These are phyloP conservation scores for Malbranchea cinnamomea DNA, from an alignment of 2,329 filamentous ascomycete species.

Conservation along the genomic window DNA sequence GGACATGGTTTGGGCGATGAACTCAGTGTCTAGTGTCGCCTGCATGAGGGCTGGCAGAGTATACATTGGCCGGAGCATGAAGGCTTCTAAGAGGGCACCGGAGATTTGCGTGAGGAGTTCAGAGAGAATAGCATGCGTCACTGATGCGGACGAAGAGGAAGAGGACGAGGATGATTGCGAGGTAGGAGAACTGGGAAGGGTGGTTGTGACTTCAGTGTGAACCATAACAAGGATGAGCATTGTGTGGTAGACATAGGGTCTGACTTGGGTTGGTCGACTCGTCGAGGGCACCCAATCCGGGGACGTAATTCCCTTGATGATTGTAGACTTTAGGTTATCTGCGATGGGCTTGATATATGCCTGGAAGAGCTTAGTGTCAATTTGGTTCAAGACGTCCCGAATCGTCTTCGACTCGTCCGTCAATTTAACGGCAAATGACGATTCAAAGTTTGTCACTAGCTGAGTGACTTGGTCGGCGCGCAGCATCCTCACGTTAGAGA, in stretches of 20 bases:
- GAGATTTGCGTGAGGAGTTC: conserved; percentile 75
- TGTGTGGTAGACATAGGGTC: conserved; percentile 77
- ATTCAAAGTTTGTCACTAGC: conserved; percentile 86
- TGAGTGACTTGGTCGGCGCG: conserved; percentile 69
- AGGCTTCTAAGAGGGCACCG: conserved; percentile 64
- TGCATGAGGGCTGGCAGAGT: conserved; percentile 78
- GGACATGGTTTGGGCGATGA: conserved; percentile 82
- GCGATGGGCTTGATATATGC: conserved; percentile 75
- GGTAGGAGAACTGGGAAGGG: conserved; percentile 56
- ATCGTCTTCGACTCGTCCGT: conserved; percentile 90
- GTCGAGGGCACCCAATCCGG: conserved; percentile 54
- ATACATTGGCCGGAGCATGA: conserved; percentile 53
- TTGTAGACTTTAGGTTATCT: conserved; percentile 50
- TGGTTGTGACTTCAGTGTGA: conserved; percentile 77
- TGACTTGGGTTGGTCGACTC: conserved; percentile 53
- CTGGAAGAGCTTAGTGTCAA: conserved; percentile 80
- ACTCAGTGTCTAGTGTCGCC: conserved; percentile 92
- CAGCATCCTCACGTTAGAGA: conserved; percentile 79
- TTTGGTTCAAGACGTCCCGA: conserved; percentile 75
- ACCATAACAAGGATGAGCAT: conserved; percentile 77
- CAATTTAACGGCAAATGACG: conserved; percentile 81
- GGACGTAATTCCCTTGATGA: conserved; percentile 56
- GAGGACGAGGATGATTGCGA: conserved; percentile 58
- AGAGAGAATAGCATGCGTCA: conserved; percentile 69
- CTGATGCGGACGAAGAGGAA: conserved; percentile 44